These are phyloP conservation scores for Tolypocladium sp. DNA, from an alignment of 2,329 filamentous ascomycete genomes.

Conservation along the genomic window DNA sequence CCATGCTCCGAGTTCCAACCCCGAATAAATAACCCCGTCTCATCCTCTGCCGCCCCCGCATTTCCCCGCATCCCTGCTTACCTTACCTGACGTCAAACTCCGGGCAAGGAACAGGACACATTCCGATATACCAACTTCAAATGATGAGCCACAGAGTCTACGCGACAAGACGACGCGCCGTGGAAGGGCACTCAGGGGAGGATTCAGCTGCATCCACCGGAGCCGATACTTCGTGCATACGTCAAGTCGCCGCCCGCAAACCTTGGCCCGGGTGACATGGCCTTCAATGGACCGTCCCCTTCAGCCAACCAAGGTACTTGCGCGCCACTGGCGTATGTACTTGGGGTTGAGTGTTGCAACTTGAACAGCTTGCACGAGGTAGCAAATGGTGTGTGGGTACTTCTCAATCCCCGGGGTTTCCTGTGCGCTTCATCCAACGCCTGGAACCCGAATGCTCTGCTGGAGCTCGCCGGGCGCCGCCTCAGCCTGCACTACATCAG, in stretches of 20 bases:
- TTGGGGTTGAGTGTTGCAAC: neutral
- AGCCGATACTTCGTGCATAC: neutral
- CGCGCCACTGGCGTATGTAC: neutral
- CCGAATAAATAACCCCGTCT: neutral
- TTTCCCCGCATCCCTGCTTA: too few relatives aligned
- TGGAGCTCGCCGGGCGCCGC: neutral
- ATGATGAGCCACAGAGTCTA: neutral
- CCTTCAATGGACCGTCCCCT: neutral
- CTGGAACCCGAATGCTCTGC: neutral
- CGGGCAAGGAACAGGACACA: too few relatives aligned
- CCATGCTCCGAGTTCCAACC: neutral
- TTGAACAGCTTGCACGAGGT: neutral
- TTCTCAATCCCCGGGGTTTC: neutral
- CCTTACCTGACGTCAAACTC: too few relatives aligned
- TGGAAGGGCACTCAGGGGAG: neutral
- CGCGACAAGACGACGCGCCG: neutral
- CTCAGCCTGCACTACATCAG: neutral
- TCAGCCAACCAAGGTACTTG: neutral
- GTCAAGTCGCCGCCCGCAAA: too few relatives aligned
- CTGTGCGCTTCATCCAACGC: neutral
- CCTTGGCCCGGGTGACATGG: neutral
- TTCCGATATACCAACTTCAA: too few relatives aligned
- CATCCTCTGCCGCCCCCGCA: neutral
- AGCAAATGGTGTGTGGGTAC: neutral
- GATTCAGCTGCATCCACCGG: neutral